These are phyloP conservation scores for Calonectria hawksworthii DNA, from an alignment of 2,329 filamentous ascomycete species.

Conservation along the genomic window DNA sequence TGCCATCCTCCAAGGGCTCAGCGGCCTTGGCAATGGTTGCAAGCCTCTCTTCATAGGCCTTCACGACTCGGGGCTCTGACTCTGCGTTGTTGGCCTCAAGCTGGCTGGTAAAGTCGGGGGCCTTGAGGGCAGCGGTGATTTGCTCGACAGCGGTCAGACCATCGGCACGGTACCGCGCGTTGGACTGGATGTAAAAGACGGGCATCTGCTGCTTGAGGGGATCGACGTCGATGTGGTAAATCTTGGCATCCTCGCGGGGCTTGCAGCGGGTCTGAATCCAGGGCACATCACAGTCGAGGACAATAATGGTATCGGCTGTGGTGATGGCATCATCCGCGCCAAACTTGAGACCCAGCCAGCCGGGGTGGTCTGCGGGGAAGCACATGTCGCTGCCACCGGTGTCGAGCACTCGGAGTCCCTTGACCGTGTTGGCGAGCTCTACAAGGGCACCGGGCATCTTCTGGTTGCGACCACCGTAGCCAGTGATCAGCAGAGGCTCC, in stretches of 20 bases:
- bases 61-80: constrained; percentile 62
- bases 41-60: constrained; percentile 71
- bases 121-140: constrained; percentile 72
- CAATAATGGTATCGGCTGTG: constrained; percentile 85
- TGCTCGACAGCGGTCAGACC: constrained; percentile 76
- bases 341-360: constrained; percentile 79
- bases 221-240: constrained; percentile 77
- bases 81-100: constrained; percentile 44
- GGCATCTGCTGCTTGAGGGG: constrained; percentile 81
- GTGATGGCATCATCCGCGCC: constrained; percentile 81
- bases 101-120: constrained; percentile 57
- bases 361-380: constrained; percentile 79
- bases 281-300: constrained; percentile 91
- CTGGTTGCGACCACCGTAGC: constrained; percentile 80
- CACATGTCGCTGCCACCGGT: constrained; percentile 86
- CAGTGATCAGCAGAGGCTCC: constrained; percentile 78
- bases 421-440: constrained; percentile 75
- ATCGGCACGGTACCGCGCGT: constrained; percentile 77
- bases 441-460: constrained; percentile 72
- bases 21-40: constrained; percentile 69
- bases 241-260: constrained; percentile 64
- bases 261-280: constrained; percentile 87
- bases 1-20: constrained; percentile 71
- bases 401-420: constrained; percentile 79
- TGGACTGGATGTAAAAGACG: constrained; percentile 77